phyloP scores from a whole-genome alignment of 108 stramenopile genomes.

The Epipyxis sp. region DNA sequence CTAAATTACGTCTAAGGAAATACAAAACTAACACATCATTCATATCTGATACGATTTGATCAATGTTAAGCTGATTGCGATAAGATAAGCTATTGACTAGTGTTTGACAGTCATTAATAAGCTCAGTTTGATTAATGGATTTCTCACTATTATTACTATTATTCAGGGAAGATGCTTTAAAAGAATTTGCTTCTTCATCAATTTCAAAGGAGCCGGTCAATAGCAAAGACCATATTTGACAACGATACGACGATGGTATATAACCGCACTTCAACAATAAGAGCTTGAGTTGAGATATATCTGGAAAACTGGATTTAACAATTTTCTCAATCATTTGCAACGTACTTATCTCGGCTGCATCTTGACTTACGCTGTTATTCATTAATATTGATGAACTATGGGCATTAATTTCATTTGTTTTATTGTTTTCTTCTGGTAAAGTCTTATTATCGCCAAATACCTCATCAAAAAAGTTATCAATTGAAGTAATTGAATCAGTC shows the following conservation, averaged over 20 bases:
- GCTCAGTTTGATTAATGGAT: conserved; percentile 22
- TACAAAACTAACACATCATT: conserved; percentile 9
- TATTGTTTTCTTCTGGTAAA: no score
- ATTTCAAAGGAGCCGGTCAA: neutral
- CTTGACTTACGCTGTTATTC: neutral
- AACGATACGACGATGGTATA: neutral
- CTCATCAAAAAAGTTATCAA: neutral
- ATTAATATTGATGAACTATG: neutral
- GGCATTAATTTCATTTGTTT: neutral
- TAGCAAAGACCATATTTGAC: neutral
- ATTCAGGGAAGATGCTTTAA: conserved; percentile 1
- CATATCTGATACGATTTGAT: neutral
- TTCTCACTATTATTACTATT: no score
- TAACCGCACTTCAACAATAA: neutral
- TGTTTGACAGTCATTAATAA: neutral
- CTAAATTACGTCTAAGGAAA: conserved; percentile 3
- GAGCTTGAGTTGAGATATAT: neutral
- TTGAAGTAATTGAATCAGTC: neutral
- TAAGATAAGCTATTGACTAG: neutral
- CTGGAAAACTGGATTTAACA: conserved; percentile 11
- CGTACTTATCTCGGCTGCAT: neutral
- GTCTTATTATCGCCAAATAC: conserved; percentile 1
- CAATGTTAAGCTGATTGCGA: neutral
- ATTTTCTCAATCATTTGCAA: conserved; percentile 2
- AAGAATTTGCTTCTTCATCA: conserved; percentile 16